Percentiles rank a stretch among this genome's conserved stretches.
Conservation (phyloP, 176 grass and related monocot species). For the sorghum (Sorghum bicolor) region Sorghum_bicolor_NCBIv3 NC_012877.2:2883501-2884000, state of each 20-base stretch:
- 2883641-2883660: conserved; percentile 72
- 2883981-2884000: conserved; percentile 45
- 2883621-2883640: conserved; percentile 82
- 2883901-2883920: conserved; percentile 29
- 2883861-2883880: conserved; percentile 41
- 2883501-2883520: conserved; percentile 46
- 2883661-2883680: conserved; percentile 86
- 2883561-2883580: conserved; percentile 42
- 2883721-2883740: conserved; percentile 48
- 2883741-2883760: conserved; percentile 21
- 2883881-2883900: conserved; percentile 37
- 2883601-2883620: conserved; percentile 66
- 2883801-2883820: conserved; percentile 35
- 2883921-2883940: conserved; percentile 64
- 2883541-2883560: conserved; percentile 54
- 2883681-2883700: conserved; percentile 50
- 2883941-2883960: conserved; percentile 64
- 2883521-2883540: conserved; percentile 87
- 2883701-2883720: conserved; percentile 42
- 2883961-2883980: conserved; percentile 86
- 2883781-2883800: conserved; percentile 47
- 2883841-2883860: conserved; percentile 42
- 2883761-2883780: conserved; percentile 33
- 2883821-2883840: conserved; percentile 49
- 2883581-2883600: conserved; percentile 44